A percentile compares a stretch with the other conserved stretches of the same genome.
phyloP scores from a whole-genome alignment of 305 asterid species.

The Striga hermonthica region DNA sequence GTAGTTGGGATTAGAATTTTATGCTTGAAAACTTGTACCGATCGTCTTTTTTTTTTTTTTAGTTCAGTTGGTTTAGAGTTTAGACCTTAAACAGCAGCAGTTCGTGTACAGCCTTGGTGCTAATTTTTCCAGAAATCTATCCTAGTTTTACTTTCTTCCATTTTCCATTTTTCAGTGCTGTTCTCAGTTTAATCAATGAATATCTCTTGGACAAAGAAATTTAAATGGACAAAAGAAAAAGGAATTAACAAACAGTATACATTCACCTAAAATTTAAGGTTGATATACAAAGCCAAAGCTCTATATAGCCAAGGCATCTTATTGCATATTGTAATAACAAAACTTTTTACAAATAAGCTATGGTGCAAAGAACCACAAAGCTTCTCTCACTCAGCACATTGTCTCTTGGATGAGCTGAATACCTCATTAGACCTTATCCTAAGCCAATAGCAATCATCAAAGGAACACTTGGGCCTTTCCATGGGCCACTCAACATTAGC shows the following conservation, averaged over 20 bases:
- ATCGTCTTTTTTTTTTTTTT: background rate
- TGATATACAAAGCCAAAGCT: too few species aligned
- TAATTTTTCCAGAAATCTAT: background rate
- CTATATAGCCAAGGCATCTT: too few species aligned
- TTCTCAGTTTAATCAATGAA: background rate
- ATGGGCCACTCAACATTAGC: conserved; percentile 55
- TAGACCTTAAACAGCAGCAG: conserved; percentile 26
- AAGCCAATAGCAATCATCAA: conserved; percentile 82
- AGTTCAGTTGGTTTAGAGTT: conserved; percentile 14
- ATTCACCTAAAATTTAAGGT: too few species aligned
- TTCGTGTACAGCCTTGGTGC: background rate
- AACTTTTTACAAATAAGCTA: too few species aligned
- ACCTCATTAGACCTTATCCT: conserved; percentile 26
- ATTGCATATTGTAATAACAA: too few species aligned
- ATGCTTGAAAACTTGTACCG: conserved; percentile 17
- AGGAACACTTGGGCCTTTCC: conserved; percentile 50
- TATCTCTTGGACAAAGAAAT: background rate
- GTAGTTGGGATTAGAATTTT: background rate
- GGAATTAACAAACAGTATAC: background rate
- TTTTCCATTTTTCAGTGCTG: background rate
- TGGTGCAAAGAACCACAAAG: background rate
- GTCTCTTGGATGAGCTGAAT: conserved; percentile 28
- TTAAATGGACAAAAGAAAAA: too few species aligned
- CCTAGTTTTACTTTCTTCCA: background rate
- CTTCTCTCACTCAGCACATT: conserved; percentile 26